Evolutionary conservation across 139 green algal species (phyloP).

Genomic region (Tetratostichococcus sp.): DNA sequence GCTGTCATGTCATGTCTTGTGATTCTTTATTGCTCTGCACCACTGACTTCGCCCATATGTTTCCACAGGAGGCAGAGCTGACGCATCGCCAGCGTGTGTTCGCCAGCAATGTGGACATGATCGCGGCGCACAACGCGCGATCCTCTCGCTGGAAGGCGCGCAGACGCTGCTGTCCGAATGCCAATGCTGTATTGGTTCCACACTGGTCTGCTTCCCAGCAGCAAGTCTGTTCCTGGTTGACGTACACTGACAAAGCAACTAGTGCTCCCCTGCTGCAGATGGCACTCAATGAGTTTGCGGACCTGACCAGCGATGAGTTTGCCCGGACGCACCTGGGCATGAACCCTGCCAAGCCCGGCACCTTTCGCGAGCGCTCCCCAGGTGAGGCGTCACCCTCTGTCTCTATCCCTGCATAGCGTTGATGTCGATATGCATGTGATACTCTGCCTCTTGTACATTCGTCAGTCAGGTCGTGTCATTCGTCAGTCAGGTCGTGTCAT

Average conservation of each 20-base stretch:
- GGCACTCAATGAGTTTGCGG: constrained; percentile 84
- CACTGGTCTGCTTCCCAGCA: neutral
- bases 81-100: constrained; percentile 15
- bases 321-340: constrained; percentile 39
- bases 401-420: neutral
- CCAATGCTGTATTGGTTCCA: too few relatives aligned
- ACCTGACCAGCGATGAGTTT: constrained; percentile 87
- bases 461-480: neutral
- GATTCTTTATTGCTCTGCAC: neutral
- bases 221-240: constrained; percentile 16
- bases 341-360: constrained; percentile 8
- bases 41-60: neutral
- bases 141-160: constrained; percentile 10
- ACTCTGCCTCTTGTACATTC: neutral
- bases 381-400: neutral
- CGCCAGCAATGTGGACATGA: constrained; percentile 20
- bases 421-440: neutral
- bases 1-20: neutral
- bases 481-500: too few relatives aligned
- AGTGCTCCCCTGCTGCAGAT: constrained; percentile 32
- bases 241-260: constrained; percentile 13
- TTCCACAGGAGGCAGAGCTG: constrained; percentile 2
- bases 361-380: constrained; percentile 3
- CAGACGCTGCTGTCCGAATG: neutral
- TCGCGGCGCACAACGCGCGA: constrained; percentile 24